Evolutionary conservation across 179 eudicot genomes (phyloP).

Genomic region (Pouteria campechiana): DNA sequence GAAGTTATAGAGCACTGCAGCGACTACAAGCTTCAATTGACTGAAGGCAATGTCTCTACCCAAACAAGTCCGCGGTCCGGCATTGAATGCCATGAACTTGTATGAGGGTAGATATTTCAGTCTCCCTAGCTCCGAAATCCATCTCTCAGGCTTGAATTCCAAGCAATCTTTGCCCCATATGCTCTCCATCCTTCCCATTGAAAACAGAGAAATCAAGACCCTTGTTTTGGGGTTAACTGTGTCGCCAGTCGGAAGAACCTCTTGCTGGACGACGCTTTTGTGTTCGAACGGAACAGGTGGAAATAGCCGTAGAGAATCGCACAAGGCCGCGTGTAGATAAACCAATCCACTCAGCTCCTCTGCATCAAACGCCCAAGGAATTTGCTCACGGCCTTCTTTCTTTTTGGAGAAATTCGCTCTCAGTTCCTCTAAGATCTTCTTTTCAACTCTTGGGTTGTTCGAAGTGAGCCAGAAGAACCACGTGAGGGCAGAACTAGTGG

Average conservation of each 20-base stretch:
- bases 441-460: constrained; percentile 13
- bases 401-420: background rate
- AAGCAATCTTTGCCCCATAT: constrained; percentile 43
- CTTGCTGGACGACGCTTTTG: constrained; percentile 15
- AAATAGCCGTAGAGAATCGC: constrained; percentile 27
- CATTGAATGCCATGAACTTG: constrained; percentile 34
- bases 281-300: constrained; percentile 31
- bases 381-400: background rate
- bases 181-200: constrained; percentile 35
- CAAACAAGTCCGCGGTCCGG: constrained; percentile 41
- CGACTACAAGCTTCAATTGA: constrained; percentile 27
- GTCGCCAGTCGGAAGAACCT: constrained; percentile 37
- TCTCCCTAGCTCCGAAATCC: constrained; percentile 26
- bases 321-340: constrained; percentile 33
- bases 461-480: constrained; percentile 23
- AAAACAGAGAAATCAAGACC: constrained; percentile 19
- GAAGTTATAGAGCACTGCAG: constrained; percentile 25
- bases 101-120: constrained; percentile 31
- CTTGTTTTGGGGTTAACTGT: constrained; percentile 14
- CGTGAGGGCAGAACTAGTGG: constrained; percentile 17
- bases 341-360: constrained; percentile 17
- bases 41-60: constrained; percentile 31
- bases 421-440: constrained; percentile 18
- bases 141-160: constrained; percentile 50
- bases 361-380: background rate